phyloP scores from a whole-genome alignment of 805 yeast species.

The Saccharomycopsis schoenii region DNA sequence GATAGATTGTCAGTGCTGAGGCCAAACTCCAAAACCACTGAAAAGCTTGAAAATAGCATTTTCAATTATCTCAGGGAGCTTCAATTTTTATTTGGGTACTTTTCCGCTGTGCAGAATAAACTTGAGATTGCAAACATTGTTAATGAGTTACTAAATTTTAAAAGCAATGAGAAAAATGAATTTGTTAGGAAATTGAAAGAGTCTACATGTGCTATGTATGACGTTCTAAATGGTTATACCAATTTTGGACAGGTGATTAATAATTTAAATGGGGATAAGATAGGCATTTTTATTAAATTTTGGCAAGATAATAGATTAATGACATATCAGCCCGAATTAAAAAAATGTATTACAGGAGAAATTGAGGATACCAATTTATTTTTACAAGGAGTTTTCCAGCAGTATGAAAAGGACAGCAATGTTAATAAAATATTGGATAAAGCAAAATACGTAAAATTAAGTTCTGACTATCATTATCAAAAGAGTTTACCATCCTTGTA shows the following conservation, averaged over 20 bases:
- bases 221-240: constrained; percentile 14
- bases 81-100: neutral
- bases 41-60: neutral
- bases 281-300: constrained; percentile 15
- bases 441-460: constrained; percentile 4
- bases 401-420: neutral
- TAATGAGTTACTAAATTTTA: neutral
- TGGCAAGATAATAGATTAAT: constrained; percentile 16
- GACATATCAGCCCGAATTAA: constrained; percentile 1
- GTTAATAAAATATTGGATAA: neutral
- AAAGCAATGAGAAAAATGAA: neutral
- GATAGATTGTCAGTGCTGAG: neutral
- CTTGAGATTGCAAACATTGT: neutral
- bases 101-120: neutral
- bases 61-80: neutral
- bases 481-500: constrained; percentile 5
- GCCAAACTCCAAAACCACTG: neutral
- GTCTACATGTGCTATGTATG: neutral
- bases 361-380: constrained; percentile 1
- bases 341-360: neutral
- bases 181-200: neutral
- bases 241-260: constrained; percentile 7
- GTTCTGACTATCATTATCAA: neutral
- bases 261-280: constrained; percentile 4
- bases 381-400: neutral